Conservation (phyloP, 2,329 filamentous ascomycete species). For the Dothideomycetidae sp. region DNA sequence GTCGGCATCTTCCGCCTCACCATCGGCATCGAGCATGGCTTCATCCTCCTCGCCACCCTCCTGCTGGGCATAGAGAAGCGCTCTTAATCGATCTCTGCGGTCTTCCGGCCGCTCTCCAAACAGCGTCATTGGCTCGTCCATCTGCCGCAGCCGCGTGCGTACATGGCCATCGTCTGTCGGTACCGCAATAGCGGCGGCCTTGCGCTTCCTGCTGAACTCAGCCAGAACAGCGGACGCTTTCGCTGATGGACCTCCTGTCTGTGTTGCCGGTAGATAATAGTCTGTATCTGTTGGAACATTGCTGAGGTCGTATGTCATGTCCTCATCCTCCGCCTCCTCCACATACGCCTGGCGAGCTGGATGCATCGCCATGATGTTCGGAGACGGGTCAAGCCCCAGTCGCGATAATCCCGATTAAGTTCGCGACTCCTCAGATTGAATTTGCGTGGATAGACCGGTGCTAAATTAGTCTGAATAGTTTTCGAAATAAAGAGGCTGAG, state of each 20-base stretch:
- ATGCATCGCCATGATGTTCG: slow-evolving; percentile 59
- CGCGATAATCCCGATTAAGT: too few species aligned
- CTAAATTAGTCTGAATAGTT: too few species aligned
- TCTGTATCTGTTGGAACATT: slow-evolving; percentile 51
- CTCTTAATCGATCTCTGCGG: slow-evolving; percentile 70
- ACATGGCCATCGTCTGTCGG: slow-evolving; percentile 88
- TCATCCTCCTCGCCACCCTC: slow-evolving; percentile 43
- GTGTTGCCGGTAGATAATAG: slow-evolving; percentile 58
- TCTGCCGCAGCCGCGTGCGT: slow-evolving; percentile 61
- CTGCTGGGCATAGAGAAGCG: slow-evolving; percentile 56
- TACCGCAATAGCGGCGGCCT: slow-evolving; percentile 77
- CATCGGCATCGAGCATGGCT: slow-evolving; percentile 34
- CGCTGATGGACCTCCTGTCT: slow-evolving; percentile 56
- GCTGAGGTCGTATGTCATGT: slow-evolving; percentile 13
- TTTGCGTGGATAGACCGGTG: too few species aligned
- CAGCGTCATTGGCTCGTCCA: slow-evolving; percentile 86
- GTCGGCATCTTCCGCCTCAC: slow-evolving; percentile 48
- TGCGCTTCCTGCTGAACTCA: slow-evolving; percentile 82
- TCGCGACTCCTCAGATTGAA: too few species aligned
- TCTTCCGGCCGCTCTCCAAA: slow-evolving; percentile 85
- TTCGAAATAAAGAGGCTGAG: too few species aligned
- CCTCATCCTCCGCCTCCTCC: slow-evolving; percentile 47
- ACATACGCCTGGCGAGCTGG: slow-evolving; percentile 87
- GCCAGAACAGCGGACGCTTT: slow-evolving; percentile 72
- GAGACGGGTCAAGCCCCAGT: too few species aligned